Conservation (phyloP, 805 yeast genomes). For the Wickerhamiella musiphila region DNA sequence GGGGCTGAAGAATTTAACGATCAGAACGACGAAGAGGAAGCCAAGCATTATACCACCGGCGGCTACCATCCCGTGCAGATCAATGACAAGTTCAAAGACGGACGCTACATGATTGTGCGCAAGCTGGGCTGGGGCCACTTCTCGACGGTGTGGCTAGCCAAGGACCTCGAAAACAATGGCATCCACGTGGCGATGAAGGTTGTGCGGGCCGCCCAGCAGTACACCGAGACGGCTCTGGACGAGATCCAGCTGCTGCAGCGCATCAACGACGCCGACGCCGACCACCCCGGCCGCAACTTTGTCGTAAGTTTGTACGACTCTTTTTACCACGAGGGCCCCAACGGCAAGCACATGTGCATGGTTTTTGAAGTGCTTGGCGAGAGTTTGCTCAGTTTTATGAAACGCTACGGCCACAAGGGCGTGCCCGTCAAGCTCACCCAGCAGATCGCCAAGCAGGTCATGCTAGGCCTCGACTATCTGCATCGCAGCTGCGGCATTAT, state of each 20-base stretch:
- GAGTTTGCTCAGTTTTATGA: conserved; percentile 67
- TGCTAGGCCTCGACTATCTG: conserved; percentile 53
- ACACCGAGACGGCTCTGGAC: conserved; percentile 86
- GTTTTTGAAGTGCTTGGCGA: conserved; percentile 96
- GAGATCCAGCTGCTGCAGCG: conserved; percentile 68
- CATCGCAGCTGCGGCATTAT: conserved; percentile 60
- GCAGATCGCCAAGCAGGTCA: conserved; percentile 63
- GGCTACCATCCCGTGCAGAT: conserved; percentile 91
- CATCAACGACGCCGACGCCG: conserved; percentile 39
- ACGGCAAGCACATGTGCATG: conserved; percentile 91
- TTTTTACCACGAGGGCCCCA: conserved; percentile 73
- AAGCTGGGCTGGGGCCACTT: conserved; percentile 99
- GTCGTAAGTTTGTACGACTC: conserved; percentile 69
- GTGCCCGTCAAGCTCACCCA: conserved; percentile 63
- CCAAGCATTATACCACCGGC: conserved; percentile 72
- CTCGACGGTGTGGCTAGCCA: conserved; percentile 87
- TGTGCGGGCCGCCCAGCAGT: conserved; percentile 78
- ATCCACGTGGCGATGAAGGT: conserved; percentile 86
- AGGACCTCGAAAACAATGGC: conserved; percentile 33
- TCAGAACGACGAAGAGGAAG: conserved; percentile 58
- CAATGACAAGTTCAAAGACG: conserved; percentile 69
- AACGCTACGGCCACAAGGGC: conserved; percentile 60
- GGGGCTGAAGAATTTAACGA: no score
- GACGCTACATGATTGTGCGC: conserved; percentile 62
- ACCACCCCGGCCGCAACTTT: conserved; percentile 67